Percentiles rank a stretch among this genome's conserved stretches.
Conservation (phyloP, 1,139 yeast genomes). For the Hansenula lynferdii region DNA sequence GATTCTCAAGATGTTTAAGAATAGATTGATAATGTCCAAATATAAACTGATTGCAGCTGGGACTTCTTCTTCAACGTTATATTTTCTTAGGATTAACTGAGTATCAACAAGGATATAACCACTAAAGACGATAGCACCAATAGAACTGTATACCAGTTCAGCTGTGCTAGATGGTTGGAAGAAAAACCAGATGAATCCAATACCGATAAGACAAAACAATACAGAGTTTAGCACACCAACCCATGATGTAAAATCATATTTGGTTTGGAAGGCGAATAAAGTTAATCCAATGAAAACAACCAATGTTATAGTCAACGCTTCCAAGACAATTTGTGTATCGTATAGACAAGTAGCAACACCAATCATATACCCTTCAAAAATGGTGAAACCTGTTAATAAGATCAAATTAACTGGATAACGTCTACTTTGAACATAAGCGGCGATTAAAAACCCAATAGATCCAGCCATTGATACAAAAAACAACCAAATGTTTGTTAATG, state of each 20-base stretch:
- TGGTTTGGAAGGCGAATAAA: constrained; percentile 74
- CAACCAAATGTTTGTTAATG: constrained; percentile 56
- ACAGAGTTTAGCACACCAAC: constrained; percentile 58
- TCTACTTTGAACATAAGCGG: constrained; percentile 53
- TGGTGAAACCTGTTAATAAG: constrained; percentile 60
- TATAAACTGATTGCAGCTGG: constrained; percentile 74
- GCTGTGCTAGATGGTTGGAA: constrained; percentile 53
- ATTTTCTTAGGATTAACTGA: constrained; percentile 73
- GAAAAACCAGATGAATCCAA: constrained; percentile 67
- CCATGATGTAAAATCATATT: constrained; percentile 74
- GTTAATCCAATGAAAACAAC: constrained; percentile 74
- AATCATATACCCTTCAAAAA: constrained; percentile 68
- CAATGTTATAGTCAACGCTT: constrained; percentile 67
- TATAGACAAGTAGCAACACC: constrained; percentile 65
- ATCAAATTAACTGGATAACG: constrained; percentile 62
- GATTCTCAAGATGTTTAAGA: constrained; percentile 69
- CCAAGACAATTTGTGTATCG: constrained; percentile 60
- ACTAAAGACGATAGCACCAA: constrained; percentile 73
- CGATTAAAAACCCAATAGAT: constrained; percentile 58
- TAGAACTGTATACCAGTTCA: constrained; percentile 61
- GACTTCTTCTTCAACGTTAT: constrained; percentile 82
- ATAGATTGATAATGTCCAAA: constrained; percentile 77
- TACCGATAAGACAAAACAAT: constrained; percentile 66
- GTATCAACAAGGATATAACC: constrained; percentile 78
- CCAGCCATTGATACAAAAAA: constrained; percentile 54